A percentile compares a stretch with the other conserved stretches of the same genome.
phyloP scores from a whole-genome alignment of 2,329 filamentous ascomycete genomes.

The Ophiostoma sp. region DNA sequence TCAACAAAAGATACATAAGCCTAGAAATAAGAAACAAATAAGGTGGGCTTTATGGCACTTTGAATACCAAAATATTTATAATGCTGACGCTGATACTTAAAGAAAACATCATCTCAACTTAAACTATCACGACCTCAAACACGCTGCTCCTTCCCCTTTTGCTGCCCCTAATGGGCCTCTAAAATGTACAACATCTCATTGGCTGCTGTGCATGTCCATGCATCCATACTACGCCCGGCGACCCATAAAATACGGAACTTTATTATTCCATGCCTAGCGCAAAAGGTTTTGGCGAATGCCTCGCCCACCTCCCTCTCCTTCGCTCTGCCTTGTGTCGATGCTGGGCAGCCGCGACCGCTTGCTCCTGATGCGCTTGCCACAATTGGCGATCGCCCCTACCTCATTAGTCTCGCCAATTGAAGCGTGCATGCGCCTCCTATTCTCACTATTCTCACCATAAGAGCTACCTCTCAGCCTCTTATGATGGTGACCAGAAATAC shows the following conservation, averaged over 20 bases:
- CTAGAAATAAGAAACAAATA: not conserved
- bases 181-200: constrained; percentile 19
- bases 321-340: constrained; percentile 25
- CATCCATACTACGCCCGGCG: not conserved
- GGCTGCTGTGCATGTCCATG: not conserved
- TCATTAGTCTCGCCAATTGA: not conserved
- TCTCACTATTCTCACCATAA: not conserved
- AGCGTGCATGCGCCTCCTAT: not conserved
- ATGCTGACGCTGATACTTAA: not conserved
- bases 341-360: not conserved
- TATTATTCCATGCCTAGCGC: constrained; percentile 33
- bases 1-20: too few relatives aligned
- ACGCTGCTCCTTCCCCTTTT: not conserved
- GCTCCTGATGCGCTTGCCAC: not conserved
- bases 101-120: too few relatives aligned
- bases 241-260: constrained; percentile 27
- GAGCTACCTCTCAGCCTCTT: not conserved
- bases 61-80: too few relatives aligned
- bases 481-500: not conserved
- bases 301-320: constrained; percentile 32
- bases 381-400: not conserved
- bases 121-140: not conserved
- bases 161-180: not conserved
- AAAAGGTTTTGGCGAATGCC: constrained; percentile 35
- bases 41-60: too few relatives aligned